These are phyloP conservation scores for Colletotrichum eleusines DNA, from an alignment of 2,329 filamentous ascomycete species.

Conservation along the genomic window DNA sequence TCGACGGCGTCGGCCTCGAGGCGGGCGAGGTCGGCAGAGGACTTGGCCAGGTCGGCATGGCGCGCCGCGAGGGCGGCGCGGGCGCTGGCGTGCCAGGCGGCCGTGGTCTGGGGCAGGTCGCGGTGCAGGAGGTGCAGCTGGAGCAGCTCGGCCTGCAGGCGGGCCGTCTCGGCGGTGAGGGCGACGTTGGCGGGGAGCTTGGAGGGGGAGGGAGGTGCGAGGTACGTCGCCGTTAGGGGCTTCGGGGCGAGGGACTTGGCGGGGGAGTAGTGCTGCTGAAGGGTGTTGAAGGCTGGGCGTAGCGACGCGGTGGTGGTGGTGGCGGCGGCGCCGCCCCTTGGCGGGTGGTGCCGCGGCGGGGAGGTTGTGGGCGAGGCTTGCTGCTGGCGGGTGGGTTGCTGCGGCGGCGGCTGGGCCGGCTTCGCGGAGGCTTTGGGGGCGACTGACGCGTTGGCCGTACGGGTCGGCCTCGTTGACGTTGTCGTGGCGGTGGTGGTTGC, in stretches of 20 bases:
- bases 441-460: conserved; percentile 40
- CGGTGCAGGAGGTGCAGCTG: conserved; percentile 75
- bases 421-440: conserved; percentile 35
- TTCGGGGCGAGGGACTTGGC: conserved; percentile 72
- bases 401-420: conserved; percentile 55
- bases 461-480: conserved; percentile 24
- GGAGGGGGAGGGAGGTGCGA: conserved; percentile 71
- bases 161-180: conserved; percentile 67
- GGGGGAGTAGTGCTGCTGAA: conserved; percentile 77
- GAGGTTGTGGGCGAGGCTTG: conserved; percentile 13
- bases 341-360: conserved; percentile 2
- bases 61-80: conserved; percentile 58
- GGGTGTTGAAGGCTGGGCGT: conserved; percentile 70
- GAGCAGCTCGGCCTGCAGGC: conserved; percentile 73
- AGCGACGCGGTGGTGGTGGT: conserved; percentile 45
- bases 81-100: conserved; percentile 69
- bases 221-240: conserved; percentile 67
- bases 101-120: conserved; percentile 58
- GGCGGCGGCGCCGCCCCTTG: conserved; percentile 3
- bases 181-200: conserved; percentile 72
- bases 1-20: conserved; percentile 61
- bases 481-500: conserved; percentile 30
- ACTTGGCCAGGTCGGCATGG: conserved; percentile 56
- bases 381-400: conserved; percentile 51
- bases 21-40: conserved; percentile 51